Evolutionary conservation across 1,284 basidiomycete genomes (phyloP), one percentile per base, ranked within the genome.

Genomic region (Malassezia nana): DNA sequence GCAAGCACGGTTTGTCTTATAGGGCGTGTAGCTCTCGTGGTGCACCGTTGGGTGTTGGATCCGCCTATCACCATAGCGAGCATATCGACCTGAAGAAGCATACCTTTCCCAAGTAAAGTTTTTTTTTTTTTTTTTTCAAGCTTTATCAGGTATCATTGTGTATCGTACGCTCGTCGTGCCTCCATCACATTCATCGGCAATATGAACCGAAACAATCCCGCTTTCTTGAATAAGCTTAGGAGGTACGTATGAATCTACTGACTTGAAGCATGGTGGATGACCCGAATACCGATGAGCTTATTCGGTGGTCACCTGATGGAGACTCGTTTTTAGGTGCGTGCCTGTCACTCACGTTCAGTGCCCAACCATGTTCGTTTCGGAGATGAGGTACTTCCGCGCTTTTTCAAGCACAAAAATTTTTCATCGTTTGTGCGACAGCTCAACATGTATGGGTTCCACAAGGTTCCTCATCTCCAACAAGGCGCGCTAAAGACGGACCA

Each of bases 301-400:
- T 95, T 67, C 80, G 85, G 63, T 95, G 90, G 90, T 84, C 86
- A 12, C 84, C 87, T 25, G 81, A 81, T 20, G 90, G 90, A 16
- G 86, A 90, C 68, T 87, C 87, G 0, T 94, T 94, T 78, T 86
- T 87, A 71, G 85, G 88, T 88, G 59, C 30, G 82, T 77, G 5
- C 20, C 6, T n/a, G 26, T 13, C 31, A 15, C 18, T 22, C 20
- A 15, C 7, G 2, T 13, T 39, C 43, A 68, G 91, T 98, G 7
- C 83, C 89, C 46, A 88, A 94, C 76, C 86, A 90, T 69, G 89
- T 95, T 74, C 83, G 84, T 22, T 89, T 98, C 71, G 87, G 88
- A 2, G 84, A 85, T 44, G 87, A 95, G 75, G 74, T 75, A 20
- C 59, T 75, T n/a, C 68, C 68, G 39, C 72, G 74, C 52, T 73